Conservation (phyloP, 192 early-diverging fungal genomes). For the Umbelopsis ramanniana region DNA sequence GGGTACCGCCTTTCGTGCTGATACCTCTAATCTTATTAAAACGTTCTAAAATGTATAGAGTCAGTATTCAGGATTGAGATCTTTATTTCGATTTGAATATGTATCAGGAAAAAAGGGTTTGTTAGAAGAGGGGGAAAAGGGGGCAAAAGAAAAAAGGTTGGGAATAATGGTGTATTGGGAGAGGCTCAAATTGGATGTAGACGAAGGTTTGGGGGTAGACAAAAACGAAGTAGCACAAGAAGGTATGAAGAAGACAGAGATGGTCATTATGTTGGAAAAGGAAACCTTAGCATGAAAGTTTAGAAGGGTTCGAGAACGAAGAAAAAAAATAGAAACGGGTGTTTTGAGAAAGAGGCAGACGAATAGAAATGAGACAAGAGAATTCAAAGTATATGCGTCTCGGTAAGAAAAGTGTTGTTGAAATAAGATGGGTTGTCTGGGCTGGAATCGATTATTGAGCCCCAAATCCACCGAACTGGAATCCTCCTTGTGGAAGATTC, state of each 20-base stretch:
- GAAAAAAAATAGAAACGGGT: conserved; percentile 1
- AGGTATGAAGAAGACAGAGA: conserved; percentile 1
- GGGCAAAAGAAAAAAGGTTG: conserved; percentile 4
- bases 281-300: neutral
- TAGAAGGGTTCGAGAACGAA: conserved; percentile 12
- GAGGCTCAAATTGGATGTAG: neutral
- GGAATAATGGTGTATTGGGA: neutral
- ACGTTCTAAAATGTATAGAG: neutral
- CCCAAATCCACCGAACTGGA: conserved; percentile 68
- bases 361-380: too few species aligned
- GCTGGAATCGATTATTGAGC: conserved; percentile 1
- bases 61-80: neutral
- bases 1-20: neutral
- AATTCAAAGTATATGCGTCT: too few species aligned
- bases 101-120: conserved; percentile 19
- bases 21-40: conserved; percentile 14
- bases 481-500: conserved; percentile 76
- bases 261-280: conserved; percentile 11
- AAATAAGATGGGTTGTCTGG: neutral
- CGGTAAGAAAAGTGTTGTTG: too few species aligned
- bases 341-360: too few species aligned
- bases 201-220: neutral
- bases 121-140: neutral
- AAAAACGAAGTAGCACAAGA: conserved; percentile 20
- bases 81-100: conserved; percentile 20